Evolutionary conservation across 2,329 filamentous ascomycete species (phyloP).

Genomic region (Colletotrichum sp.): DNA sequence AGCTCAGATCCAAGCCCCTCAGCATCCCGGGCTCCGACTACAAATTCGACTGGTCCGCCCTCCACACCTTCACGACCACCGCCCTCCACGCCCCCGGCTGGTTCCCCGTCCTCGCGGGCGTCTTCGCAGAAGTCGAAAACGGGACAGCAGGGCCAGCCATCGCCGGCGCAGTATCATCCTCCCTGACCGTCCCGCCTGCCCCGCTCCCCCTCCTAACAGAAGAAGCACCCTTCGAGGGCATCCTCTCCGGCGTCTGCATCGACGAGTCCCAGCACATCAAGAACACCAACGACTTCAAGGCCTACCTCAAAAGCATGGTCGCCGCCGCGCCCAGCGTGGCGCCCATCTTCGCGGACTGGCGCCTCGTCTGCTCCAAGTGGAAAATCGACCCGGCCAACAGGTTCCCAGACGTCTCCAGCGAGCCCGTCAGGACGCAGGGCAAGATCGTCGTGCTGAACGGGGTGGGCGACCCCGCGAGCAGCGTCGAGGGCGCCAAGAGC

Average conservation of each 20-base stretch:
- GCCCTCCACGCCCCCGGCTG: background rate
- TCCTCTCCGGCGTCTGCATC: background rate
- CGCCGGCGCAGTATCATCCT: background rate
- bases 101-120: background rate
- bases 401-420: background rate
- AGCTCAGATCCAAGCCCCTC: background rate
- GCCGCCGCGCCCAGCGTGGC: slow-evolving; percentile 5
- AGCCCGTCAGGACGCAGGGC: background rate
- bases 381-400: background rate
- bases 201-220: background rate
- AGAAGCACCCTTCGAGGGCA: background rate
- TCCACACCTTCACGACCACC: background rate
- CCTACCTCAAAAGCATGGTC: background rate
- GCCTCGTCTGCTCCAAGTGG: slow-evolving; percentile 1
- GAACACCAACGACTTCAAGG: background rate
- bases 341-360: background rate
- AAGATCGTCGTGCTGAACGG: background rate
- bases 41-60: slow-evolving; percentile 7
- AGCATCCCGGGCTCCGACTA: background rate
- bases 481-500: background rate
- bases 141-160: background rate
- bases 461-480: slow-evolving; percentile 1
- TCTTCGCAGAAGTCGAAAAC: background rate
- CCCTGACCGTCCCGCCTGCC: background rate
- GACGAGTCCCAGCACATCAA: background rate